Conservation (phyloP, 164 flowering plant species). For the Sedum album region DNA sequence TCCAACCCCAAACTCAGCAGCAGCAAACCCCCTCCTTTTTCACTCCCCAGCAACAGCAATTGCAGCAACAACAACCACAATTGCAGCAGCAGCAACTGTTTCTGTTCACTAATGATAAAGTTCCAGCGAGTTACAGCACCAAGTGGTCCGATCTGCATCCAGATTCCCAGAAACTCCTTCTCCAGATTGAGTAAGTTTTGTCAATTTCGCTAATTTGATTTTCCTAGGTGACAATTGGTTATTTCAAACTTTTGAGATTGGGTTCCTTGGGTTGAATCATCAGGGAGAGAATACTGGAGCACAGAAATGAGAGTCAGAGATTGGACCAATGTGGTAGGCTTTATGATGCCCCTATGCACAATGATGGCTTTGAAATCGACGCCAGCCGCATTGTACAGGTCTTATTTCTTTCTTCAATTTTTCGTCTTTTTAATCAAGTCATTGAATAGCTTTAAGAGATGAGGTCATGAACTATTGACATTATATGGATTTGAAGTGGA, state of each 20-base stretch:
- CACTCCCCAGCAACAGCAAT: conserved; percentile 30
- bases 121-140: conserved; percentile 73
- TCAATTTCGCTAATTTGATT: background rate
- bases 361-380: conserved; percentile 77
- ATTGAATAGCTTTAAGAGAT: background rate
- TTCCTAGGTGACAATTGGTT: background rate
- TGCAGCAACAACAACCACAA: conserved; percentile 44
- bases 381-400: conserved; percentile 85
- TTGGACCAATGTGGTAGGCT: conserved; percentile 91
- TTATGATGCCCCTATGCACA: conserved; percentile 82
- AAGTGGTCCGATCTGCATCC: conserved; percentile 98
- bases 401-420: background rate
- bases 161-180: conserved; percentile 82
- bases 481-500: too few species aligned
- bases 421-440: background rate
- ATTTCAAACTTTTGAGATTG: background rate
- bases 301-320: conserved; percentile 83
- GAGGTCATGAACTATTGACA: too few species aligned
- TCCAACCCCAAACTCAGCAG: conserved; percentile 25
- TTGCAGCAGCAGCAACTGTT: conserved; percentile 66
- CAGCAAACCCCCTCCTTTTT: conserved; percentile 20
- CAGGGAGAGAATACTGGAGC: conserved; percentile 82
- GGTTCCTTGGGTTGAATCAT: background rate
- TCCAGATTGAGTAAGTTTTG: conserved; percentile 65
- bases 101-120: conserved; percentile 70